Evolutionary conservation across 2,329 filamentous ascomycete genomes (phyloP).

Genomic region (Mollisiaceae sp.): DNA sequence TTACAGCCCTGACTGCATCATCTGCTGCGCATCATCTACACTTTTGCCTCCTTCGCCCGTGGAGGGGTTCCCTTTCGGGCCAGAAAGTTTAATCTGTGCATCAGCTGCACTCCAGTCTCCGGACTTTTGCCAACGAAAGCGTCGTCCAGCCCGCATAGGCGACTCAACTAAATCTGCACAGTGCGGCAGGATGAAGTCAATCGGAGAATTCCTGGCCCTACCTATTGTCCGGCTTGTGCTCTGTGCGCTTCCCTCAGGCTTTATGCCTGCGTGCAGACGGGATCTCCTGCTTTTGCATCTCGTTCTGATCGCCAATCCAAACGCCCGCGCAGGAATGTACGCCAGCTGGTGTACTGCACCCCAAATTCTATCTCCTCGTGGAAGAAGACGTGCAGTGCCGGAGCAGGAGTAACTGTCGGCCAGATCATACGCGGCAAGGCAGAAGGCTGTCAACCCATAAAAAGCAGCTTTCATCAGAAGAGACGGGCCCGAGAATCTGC

Average conservation of each 20-base stretch:
- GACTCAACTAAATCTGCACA: conserved; percentile 25
- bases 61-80: conserved; percentile 14
- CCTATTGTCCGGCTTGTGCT: conserved; percentile 33
- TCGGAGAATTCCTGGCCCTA: conserved; percentile 38
- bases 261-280: conserved; percentile 32
- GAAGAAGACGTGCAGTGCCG: conserved; percentile 1
- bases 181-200: conserved; percentile 34
- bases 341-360: not conserved
- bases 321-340: conserved; percentile 6
- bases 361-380: not conserved
- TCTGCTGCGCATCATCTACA: conserved; percentile 27
- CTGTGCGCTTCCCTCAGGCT: conserved; percentile 37
- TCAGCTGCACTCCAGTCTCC: conserved; percentile 37
- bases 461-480: not conserved
- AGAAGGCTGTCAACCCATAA: not conserved
- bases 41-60: conserved; percentile 21
- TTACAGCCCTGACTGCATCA: conserved; percentile 29
- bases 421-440: not conserved
- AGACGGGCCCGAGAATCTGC: conserved; percentile 11
- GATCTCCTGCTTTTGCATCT: conserved; percentile 29
- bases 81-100: conserved; percentile 22
- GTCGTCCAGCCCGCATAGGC: conserved; percentile 32
- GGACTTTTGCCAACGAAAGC: conserved; percentile 34
- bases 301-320: conserved; percentile 13
- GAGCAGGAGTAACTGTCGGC: conserved; percentile 1